Evolutionary conservation across 1,284 basidiomycete genomes (phyloP), one percentile per base, ranked within the genome.

Genomic region (Tilletia setariae): DNA sequence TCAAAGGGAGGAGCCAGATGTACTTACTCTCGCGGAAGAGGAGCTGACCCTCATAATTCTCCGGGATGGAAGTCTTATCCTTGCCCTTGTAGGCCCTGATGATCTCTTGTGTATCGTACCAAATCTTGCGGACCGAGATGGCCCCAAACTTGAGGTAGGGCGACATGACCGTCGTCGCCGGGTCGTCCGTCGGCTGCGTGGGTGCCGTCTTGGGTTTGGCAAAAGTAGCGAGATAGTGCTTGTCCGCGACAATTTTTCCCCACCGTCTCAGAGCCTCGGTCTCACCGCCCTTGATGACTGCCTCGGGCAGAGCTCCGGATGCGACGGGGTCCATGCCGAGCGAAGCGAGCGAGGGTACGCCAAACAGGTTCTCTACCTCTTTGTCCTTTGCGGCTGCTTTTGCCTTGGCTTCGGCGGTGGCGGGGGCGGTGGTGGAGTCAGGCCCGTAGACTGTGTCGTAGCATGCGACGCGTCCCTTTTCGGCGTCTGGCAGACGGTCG

Each of bases 131-230:
- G 1, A 85, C 78, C 30, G 84, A 83, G 15, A 87, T 71, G 67
- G 85, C 85, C 25, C 86, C 86, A 70, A 87, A 87, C 70, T 87
- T 86, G 65, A 86, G 75, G 73, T 85, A 84, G 0, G 85, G 84
- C 16, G 81, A 83, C 13, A 86, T 76, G 8, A 84, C 73, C 1
- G 85, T 86, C 1, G 76, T 78, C 9, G 72, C 66, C 1, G 73
- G 72, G 43, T 77, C 71, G 25, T 68, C 67, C 4, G 74, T 67
- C 8, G 72, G 73, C 19, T 72, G 49, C 0, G 71, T 66, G 2
- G 77, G 77, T 0, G 74, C 73, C 0, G 86, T 85, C 67, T 85
- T 80, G 8, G 86, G 85, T 77, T 87, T 87, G 30, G 84, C 84
- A 76, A 87, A 87, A 19, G 80, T 83, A 6, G 84, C 84, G 15